These are phyloP conservation scores for Pichia exigua DNA, from an alignment of 805 yeast species.

Conservation along the genomic window DNA sequence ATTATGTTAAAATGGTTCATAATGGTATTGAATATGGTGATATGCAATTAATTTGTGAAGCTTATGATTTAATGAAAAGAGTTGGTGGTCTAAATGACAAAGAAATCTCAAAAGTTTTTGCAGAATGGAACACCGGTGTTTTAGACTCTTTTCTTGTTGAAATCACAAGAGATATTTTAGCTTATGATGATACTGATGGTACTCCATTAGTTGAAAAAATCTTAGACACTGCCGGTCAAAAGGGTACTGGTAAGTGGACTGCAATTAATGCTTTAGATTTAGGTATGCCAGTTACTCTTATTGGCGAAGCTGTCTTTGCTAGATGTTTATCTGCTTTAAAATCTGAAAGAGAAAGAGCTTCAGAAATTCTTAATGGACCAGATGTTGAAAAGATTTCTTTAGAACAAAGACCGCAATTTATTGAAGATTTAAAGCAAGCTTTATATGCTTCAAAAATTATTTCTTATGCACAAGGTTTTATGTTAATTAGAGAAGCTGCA, in stretches of 20 bases:
- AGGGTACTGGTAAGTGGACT: slow-evolving; percentile 99
- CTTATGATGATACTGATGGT: slow-evolving; percentile 84
- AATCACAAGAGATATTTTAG: slow-evolving; percentile 91
- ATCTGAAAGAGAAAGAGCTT: slow-evolving; percentile 83
- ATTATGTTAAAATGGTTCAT: slow-evolving; percentile 99
- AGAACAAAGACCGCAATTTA: slow-evolving; percentile 73
- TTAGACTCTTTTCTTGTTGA: slow-evolving; percentile 94
- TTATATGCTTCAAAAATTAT: slow-evolving; percentile 96
- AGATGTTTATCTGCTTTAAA: slow-evolving; percentile 93
- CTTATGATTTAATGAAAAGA: slow-evolving; percentile 92
- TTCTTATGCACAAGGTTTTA: slow-evolving; percentile 99
- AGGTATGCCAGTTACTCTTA: slow-evolving; percentile 97
- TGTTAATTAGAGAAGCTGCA: slow-evolving; percentile 98
- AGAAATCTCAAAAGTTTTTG: slow-evolving; percentile 90
- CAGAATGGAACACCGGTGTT: slow-evolving; percentile 94
- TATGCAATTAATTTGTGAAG: slow-evolving; percentile 98
- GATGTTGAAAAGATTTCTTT: slow-evolving; percentile 49
- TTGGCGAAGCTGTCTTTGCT: slow-evolving; percentile 97
- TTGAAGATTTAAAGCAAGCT: slow-evolving; percentile 95
- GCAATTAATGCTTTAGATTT: slow-evolving; percentile 96
- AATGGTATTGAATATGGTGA: slow-evolving; percentile 99
- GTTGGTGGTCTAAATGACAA: slow-evolving; percentile 82
- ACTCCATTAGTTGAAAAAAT: slow-evolving; percentile 93
- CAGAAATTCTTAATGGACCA: slow-evolving; percentile 77
- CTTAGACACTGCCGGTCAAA: slow-evolving; percentile 95